Evolutionary conservation across 257 asterid species (phyloP).

Genomic region (Gentiana straminea): DNA sequence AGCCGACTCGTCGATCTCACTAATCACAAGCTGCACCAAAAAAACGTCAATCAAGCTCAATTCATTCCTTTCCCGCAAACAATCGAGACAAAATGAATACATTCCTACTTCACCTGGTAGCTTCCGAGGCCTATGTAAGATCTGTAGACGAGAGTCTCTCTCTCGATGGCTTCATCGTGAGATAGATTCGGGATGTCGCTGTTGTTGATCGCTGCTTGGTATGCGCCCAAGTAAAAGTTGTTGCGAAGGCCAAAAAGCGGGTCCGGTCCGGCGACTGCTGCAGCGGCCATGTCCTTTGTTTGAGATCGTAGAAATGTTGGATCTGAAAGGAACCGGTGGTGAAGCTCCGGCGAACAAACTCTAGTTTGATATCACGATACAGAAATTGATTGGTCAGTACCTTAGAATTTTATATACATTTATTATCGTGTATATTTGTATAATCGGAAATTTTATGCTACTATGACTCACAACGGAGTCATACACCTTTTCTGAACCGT

Average conservation of each 20-base stretch:
- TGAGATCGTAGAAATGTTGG: too few relatives aligned
- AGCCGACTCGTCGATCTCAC: slow-evolving; percentile 87
- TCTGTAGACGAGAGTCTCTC: slow-evolving; percentile 72
- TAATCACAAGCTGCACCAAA: slow-evolving; percentile 59
- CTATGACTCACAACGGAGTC: too few relatives aligned
- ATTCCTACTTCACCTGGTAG: slow-evolving; percentile 40
- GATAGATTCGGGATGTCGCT: slow-evolving; percentile 85
- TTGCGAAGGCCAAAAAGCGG: slow-evolving; percentile 74
- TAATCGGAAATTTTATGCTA: too few relatives aligned
- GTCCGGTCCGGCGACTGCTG: slow-evolving; percentile 73
- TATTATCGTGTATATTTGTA: too few relatives aligned
- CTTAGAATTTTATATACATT: too few relatives aligned
- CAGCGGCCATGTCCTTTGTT: slow-evolving; percentile 19
- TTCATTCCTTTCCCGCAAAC: neutral
- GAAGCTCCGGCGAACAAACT: too few relatives aligned
- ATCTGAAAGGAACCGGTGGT: too few relatives aligned
- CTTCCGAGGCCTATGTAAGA: slow-evolving; percentile 90
- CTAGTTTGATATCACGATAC: too few relatives aligned
- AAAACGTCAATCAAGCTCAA: slow-evolving; percentile 1
- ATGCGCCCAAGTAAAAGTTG: slow-evolving; percentile 87
- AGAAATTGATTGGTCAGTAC: too few relatives aligned
- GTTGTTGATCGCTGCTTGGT: slow-evolving; percentile 95
- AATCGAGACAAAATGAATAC: neutral
- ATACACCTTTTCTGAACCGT: too few relatives aligned
- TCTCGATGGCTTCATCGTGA: slow-evolving; percentile 62